Base-by-base conservation (phyloP, 805 yeast species). In the Metschnikowia lunata region DNA sequence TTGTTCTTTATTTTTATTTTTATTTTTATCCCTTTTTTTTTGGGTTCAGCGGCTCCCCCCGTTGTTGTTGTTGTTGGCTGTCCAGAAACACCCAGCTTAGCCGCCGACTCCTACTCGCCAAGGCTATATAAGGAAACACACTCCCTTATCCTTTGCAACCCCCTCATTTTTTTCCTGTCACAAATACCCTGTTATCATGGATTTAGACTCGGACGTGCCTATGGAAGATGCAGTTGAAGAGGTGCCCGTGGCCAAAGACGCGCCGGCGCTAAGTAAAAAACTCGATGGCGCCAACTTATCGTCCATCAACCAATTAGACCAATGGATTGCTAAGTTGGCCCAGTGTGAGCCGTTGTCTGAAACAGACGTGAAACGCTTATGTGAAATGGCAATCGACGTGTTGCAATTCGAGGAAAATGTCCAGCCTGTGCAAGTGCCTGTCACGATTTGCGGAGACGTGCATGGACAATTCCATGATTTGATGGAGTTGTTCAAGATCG, bases 391-490 rank as follows among this genome's bases (percentile, higher is more conserved):
- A 23, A 82, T 85, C 47, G 97, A 90, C 55, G 93, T 89, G 30
- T 71, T 90, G 57, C 95, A 88, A 63, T 83, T 82, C 55, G 97
- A 90, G 70, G 90, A 87, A 56, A 91, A 93, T 62, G 96, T 91
- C 40, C 97, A 91, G 69, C 96, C 96, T 1, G 97, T 91, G 37
- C 81, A 80, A 50, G 91, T 89, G 8, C 99, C 99, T 6, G 98
- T 93, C 30, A 91, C 98, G 14, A 89, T 90, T 52, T 91, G 97
- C 72, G 97, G 97, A 54, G 97, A 89, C 66, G 91, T 89, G 43
- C 97, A 89, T 62, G 97, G 97, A 34, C 97, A 89, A 66, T 90
- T 89, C 64, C 97, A 90, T 63, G 97, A 89, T 71, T 73, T 89
- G 63, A 85, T 88, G 83, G 97, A 89, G 65, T 72, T 89, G 47